Percentiles rank a stretch among this genome's conserved stretches.
These are phyloP conservation scores for Nakazawaea molendinolei DNA, from an alignment of 805 yeast genomes.

Conservation along the genomic window DNA sequence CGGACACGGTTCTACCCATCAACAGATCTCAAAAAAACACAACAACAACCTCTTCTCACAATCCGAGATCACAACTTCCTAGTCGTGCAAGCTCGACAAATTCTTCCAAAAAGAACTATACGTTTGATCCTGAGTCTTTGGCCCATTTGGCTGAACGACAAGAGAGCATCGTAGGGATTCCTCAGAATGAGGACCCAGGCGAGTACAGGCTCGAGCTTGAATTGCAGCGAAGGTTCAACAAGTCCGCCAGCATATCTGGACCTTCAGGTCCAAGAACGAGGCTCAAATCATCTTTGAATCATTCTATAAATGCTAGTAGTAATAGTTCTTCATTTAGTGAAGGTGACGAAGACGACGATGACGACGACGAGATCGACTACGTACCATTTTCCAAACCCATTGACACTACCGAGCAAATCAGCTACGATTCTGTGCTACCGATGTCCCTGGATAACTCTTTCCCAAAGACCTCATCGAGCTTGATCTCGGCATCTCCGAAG, in stretches of 20 bases:
- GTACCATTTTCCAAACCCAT: too few species aligned
- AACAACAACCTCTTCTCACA: background rate
- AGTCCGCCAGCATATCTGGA: constrained; percentile 10
- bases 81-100: constrained; percentile 5
- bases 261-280: constrained; percentile 3
- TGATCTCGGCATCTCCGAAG: constrained; percentile 4
- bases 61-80: constrained; percentile 10
- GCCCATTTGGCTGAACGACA: constrained; percentile 1
- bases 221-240: background rate
- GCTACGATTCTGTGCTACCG: constrained; percentile 7
- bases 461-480: background rate
- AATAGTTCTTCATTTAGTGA: constrained; percentile 2
- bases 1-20: constrained; percentile 20
- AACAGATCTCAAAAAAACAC: constrained; percentile 8
- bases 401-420: too few species aligned
- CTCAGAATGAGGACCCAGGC: background rate
- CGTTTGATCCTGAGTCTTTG: constrained; percentile 4
- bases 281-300: constrained; percentile 10
- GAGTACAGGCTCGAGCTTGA: constrained; percentile 4
- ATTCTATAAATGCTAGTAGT: constrained; percentile 6
- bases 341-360: constrained; percentile 2
- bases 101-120: constrained; percentile 8
- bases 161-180: background rate
- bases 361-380: constrained; percentile 7
- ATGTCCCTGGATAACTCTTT: constrained; percentile 6